Base-by-base conservation (phyloP, 2,329 filamentous ascomycete genomes). In the Penicillium sp. region DNA sequence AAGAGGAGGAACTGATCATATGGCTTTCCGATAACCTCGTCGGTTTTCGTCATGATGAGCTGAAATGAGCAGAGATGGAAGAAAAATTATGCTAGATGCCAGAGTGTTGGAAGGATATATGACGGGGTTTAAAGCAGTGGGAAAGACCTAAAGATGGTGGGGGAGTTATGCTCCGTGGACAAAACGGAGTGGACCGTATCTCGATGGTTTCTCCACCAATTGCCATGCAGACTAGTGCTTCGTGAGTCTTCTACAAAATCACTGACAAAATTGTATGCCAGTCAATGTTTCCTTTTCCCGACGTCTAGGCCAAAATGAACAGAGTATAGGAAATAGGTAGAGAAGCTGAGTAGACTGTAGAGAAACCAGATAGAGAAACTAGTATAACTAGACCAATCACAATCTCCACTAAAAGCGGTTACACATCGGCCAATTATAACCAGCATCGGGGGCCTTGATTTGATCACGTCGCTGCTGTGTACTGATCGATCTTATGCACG, bases 1-100 rank as follows among this genome's bases (percentile, higher is more conserved):
- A 98, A 90, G 24, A 98, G 85, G 60, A 98, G 80, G 65, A 93
- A 81, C 69, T 93, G 90, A 49, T 88, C 86, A 67, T 89, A 89
- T 1, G 84, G 78, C 56, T 67, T 60, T 61, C 61, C 69, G 14
- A 59, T 44, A 56, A 59, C 50, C 26, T 50, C 49, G 21, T 31
- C 31, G 3, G 31, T 31, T 39, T 13, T 26, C 24, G 51, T 49
- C 55, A 60, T 58, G 21, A 16, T 58, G 52, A 35, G 16, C 29
- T 4, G 8, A 14, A 35, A 5, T 4, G 4, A 22, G 10, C 22
- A 14, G 19, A 24, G 29, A 24, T 22, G 26, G 3, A 37, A 16
- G 6, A 35, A 55, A n/a, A 13, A 33, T 14, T 7, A 27, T 4
- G n/a, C n/a, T n/a, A n/a, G n/a, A n/a, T 39, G 19, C 39, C 6